Evolutionary conservation across 306 rosid genomes (phyloP).

Genomic region (Neltuma alba): DNA sequence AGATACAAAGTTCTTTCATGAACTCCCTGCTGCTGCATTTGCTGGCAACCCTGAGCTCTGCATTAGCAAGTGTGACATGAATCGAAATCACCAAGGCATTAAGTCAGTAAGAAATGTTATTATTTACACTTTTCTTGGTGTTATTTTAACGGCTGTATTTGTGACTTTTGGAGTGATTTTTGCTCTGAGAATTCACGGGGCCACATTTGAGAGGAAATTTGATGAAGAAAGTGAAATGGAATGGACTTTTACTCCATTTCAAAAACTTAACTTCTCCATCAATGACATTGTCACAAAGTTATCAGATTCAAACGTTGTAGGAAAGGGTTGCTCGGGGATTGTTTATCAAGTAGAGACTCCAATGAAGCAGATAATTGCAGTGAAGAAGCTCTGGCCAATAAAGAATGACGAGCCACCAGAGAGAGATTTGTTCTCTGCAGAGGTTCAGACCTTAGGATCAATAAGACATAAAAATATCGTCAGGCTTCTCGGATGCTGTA

Average conservation of each 20-base stretch:
- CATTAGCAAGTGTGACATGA: slow-evolving; percentile 52
- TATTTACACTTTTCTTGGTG: slow-evolving; percentile 63
- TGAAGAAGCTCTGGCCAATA: slow-evolving; percentile 90
- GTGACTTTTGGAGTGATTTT: slow-evolving; percentile 60
- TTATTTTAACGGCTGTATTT: slow-evolving; percentile 53
- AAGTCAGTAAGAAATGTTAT: slow-evolving; percentile 57
- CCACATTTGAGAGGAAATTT: slow-evolving; percentile 36
- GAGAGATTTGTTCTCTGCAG: slow-evolving; percentile 73
- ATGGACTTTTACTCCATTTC: slow-evolving; percentile 95
- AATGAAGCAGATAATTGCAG: slow-evolving; percentile 74
- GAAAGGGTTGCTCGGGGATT: slow-evolving; percentile 87
- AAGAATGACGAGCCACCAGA: slow-evolving; percentile 64
- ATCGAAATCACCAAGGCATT: slow-evolving; percentile 37
- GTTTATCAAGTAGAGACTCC: slow-evolving; percentile 96
- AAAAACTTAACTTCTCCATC: slow-evolving; percentile 77
- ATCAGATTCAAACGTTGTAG: slow-evolving; percentile 78
- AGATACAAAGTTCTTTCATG: slow-evolving; percentile 69
- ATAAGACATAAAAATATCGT: slow-evolving; percentile 92
- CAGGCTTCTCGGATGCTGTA: slow-evolving; percentile 85
- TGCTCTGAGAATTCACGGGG: slow-evolving; percentile 58
- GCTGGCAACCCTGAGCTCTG: slow-evolving; percentile 78
- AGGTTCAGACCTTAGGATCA: slow-evolving; percentile 88
- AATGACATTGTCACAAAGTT: slow-evolving; percentile 66
- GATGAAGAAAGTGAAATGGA: slow-evolving; percentile 59
- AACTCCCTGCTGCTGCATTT: slow-evolving; percentile 66